phyloP scores from a whole-genome alignment of 495 filamentous ascomycete species.

The Chlorociboria aeruginascens region DNA sequence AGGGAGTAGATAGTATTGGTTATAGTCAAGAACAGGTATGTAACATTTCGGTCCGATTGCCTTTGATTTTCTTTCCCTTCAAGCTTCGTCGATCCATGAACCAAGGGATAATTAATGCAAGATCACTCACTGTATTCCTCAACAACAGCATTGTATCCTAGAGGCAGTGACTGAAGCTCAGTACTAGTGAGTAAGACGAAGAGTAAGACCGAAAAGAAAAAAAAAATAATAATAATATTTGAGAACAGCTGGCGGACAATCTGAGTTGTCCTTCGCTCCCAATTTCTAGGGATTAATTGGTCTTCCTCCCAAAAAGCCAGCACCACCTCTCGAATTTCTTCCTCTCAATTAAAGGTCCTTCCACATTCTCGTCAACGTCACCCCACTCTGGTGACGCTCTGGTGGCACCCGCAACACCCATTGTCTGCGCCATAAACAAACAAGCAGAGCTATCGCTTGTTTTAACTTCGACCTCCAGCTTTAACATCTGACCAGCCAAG shows the following conservation, averaged over 20 bases:
- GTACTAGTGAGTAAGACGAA: neutral
- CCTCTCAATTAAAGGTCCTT: neutral
- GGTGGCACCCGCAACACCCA: neutral
- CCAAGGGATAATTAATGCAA: too few species aligned
- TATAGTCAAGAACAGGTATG: too few species aligned
- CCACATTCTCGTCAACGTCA: neutral
- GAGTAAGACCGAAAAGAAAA: too few species aligned
- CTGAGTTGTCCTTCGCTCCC: neutral
- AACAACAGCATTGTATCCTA: too few species aligned
- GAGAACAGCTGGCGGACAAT: too few species aligned
- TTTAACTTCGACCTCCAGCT: conserved; percentile 2
- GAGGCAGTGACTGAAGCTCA: neutral
- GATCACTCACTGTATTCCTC: too few species aligned
- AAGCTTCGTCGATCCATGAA: too few species aligned
- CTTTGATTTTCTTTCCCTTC: too few species aligned
- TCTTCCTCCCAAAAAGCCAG: neutral
- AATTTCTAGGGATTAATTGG: neutral
- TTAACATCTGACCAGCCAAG: conserved; percentile 5
- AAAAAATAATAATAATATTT: too few species aligned
- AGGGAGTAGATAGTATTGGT: too few species aligned
- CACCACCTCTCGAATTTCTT: conserved; percentile 5
- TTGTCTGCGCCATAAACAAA: conserved; percentile 14
- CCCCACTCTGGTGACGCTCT: neutral
- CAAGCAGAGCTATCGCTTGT: neutral
- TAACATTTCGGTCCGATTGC: too few species aligned